Evolutionary conservation across 306 rosid genomes (phyloP).

Genomic region (Prunus campanulata): DNA sequence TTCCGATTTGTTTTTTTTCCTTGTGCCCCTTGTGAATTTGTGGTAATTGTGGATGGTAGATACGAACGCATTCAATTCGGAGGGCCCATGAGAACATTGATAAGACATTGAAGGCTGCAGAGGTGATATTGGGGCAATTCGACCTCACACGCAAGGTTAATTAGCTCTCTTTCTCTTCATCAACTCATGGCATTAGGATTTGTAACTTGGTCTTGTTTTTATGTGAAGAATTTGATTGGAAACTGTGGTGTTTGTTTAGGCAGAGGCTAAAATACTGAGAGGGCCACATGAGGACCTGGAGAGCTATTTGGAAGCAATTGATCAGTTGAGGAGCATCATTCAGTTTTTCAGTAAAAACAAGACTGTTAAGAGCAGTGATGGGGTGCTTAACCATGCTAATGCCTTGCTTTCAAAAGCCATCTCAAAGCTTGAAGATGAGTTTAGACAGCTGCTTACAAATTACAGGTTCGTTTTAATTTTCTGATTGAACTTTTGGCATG

Average conservation of each 20-base stretch:
- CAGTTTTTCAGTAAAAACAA: conserved; percentile 64
- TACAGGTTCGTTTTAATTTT: conserved; percentile 58
- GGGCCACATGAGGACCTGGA: conserved; percentile 99
- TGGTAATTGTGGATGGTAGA: conserved; percentile 34
- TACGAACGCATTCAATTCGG: conserved; percentile 86
- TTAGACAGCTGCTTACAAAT: conserved; percentile 70
- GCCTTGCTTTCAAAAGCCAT: conserved; percentile 82
- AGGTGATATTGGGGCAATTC: conserved; percentile 65
- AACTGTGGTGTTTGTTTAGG: conserved; percentile 37
- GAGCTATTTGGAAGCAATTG: conserved; percentile 83
- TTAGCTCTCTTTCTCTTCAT: conserved; percentile 6
- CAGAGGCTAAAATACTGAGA: conserved; percentile 90
- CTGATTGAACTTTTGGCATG: neutral
- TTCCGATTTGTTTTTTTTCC: conserved; percentile 1
- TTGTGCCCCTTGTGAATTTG: neutral
- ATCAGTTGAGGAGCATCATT: conserved; percentile 59
- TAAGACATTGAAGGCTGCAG: conserved; percentile 73
- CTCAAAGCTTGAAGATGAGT: conserved; percentile 92
- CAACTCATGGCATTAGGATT: neutral
- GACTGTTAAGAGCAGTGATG: conserved; percentile 55
- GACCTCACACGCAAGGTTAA: conserved; percentile 81
- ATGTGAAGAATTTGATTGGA: neutral
- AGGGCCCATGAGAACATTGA: conserved; percentile 92
- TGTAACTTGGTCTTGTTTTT: neutral
- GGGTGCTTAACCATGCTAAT: conserved; percentile 66